These are phyloP conservation scores for Glycine soja DNA, from an alignment of 306 rosid genomes.

Conservation along the genomic window DNA sequence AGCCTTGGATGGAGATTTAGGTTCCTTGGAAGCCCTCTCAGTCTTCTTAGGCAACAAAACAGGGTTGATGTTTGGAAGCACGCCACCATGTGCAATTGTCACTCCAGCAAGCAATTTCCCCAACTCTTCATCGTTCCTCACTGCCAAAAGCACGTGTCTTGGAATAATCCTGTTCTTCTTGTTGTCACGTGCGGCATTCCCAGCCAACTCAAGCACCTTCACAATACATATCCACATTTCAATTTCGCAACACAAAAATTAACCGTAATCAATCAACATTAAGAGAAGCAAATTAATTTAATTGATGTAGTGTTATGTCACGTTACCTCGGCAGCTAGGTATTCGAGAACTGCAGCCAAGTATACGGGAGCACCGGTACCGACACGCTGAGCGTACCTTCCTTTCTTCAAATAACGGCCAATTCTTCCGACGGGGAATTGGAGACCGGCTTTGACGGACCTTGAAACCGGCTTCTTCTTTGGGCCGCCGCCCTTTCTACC, in stretches of 20 bases:
- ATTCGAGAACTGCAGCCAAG: slow-evolving; percentile 69
- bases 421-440: slow-evolving; percentile 80
- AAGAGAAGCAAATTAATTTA: too few relatives aligned
- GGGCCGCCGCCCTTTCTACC: slow-evolving; percentile 64
- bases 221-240: not conserved
- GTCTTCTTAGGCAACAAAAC: slow-evolving; percentile 76
- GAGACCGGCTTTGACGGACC: slow-evolving; percentile 67
- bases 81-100: slow-evolving; percentile 88
- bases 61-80: slow-evolving; percentile 83
- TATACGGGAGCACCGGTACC: slow-evolving; percentile 68
- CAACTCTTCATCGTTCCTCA: slow-evolving; percentile 86
- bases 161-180: slow-evolving; percentile 79
- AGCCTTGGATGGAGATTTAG: slow-evolving; percentile 69
- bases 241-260: not conserved
- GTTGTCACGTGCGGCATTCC: slow-evolving; percentile 89
- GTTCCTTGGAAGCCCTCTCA: slow-evolving; percentile 52
- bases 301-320: too few relatives aligned
- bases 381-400: slow-evolving; percentile 63
- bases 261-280: not conserved
- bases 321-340: slow-evolving; percentile 72
- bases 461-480: slow-evolving; percentile 64
- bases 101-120: slow-evolving; percentile 81
- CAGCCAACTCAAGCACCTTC: slow-evolving; percentile 85
- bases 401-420: slow-evolving; percentile 66
- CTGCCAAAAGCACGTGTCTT: slow-evolving; percentile 69